Evolutionary conservation across 179 eudicot genomes (phyloP).

Genomic region (Beta lomatogona): DNA sequence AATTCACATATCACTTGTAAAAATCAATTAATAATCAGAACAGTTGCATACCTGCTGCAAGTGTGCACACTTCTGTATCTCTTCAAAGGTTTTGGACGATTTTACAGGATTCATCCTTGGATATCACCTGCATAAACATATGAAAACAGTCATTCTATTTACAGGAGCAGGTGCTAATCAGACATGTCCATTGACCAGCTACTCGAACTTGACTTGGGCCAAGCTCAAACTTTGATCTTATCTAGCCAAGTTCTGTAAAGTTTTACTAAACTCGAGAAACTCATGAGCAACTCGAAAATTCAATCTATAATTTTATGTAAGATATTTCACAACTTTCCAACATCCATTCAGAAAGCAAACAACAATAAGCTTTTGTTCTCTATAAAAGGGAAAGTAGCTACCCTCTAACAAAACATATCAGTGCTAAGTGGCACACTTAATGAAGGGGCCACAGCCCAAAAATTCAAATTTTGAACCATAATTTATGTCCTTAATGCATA

Average conservation of each 20-base stretch:
- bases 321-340: not conserved
- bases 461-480: not conserved
- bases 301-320: not conserved
- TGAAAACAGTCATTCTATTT: not conserved
- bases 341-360: not conserved
- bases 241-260: not conserved
- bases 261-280: not conserved
- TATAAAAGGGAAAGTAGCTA: too few species aligned
- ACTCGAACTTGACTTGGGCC: not conserved
- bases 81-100: slow-evolving; percentile 75
- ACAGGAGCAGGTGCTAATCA: not conserved
- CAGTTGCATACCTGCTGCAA: slow-evolving; percentile 66
- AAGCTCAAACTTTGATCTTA: not conserved
- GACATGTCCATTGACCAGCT: not conserved
- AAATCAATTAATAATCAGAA: not conserved
- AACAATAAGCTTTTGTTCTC: not conserved
- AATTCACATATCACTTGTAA: not conserved
- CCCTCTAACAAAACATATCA: too few species aligned
- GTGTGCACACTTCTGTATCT: slow-evolving; percentile 68
- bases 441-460: not conserved
- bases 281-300: not conserved
- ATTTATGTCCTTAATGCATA: not conserved
- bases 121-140: slow-evolving; percentile 67
- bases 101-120: slow-evolving; percentile 99
- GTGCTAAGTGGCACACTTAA: not conserved